Evolutionary conservation across 2,329 filamentous ascomycete species (phyloP), one percentile per base, ranked within the genome.

Genomic region (Lomentospora prolificans): DNA sequence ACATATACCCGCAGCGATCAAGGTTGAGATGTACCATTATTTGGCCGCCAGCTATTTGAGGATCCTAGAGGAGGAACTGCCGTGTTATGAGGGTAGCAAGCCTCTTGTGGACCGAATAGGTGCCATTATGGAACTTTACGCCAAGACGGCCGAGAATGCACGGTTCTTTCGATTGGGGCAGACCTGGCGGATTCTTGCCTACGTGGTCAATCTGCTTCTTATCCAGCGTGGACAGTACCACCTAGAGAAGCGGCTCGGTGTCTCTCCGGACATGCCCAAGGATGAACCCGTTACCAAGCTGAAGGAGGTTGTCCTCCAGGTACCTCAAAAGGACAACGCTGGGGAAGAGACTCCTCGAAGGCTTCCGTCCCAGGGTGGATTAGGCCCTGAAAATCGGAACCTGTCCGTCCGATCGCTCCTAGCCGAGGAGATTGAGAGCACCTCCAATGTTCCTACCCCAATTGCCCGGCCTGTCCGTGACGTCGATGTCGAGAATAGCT

Each of bases 151-250:
- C 2, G 80, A 85, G 60, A 70, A 68, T 3, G 75, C 78, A 19
- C 76, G 75, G 30, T 71, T 80, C 51, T 85, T 80, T 62, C 75
- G 82, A 1, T 71, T 86, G 0, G 80, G 82, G 4, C 82, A 86
- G 63, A 83, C 81, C 1, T 86, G 82, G 82, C 76, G 81, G 28
- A 73, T 85, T 10, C 63, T 86, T 19, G 75, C 77, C 0, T 84
- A 79, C 61, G 77, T 77, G 8, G 75, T 82, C 60, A 68, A 71
- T 19, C 65, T 83, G 10, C 69, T 86, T 1, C 70, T 86, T 1
- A 70, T 69, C 14, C 72, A 75, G 28, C 73, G 82, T 27, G 80
- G 78, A 1, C 74, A 80, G 46, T 81, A 80, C 58, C 82, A 86
- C 61, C 70, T 80, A 0, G 72, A 82, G 53, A 63, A 66, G 22